Percentiles rank a stretch among this genome's conserved stretches.
Conservation (phyloP, 73 alveolate species). For the Paramecium caudatum region DNA sequence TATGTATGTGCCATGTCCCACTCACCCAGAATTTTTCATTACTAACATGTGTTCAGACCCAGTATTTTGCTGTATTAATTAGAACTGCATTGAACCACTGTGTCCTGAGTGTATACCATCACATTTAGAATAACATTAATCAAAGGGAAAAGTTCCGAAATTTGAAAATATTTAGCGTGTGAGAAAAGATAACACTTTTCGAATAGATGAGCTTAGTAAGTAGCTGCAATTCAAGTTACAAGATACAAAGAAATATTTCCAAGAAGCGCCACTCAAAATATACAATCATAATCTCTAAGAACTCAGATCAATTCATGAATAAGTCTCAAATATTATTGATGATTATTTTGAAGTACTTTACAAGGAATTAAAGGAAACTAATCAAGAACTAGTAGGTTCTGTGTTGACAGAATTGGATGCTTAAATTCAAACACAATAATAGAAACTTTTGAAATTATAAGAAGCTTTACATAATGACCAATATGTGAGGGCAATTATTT, state of each 20-base stretch:
- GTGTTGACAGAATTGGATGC: no score
- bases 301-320: slow-evolving; percentile 8
- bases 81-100: slow-evolving; percentile 55
- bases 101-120: slow-evolving; percentile 65
- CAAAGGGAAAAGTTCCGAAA: slow-evolving; percentile 18
- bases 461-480: slow-evolving; percentile 60
- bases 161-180: slow-evolving; percentile 52
- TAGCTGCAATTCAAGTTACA: background rate
- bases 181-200: slow-evolving; percentile 15
- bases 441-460: slow-evolving; percentile 1
- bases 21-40: slow-evolving; percentile 46
- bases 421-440: no score
- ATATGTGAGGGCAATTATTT: slow-evolving; percentile 13
- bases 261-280: background rate
- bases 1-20: slow-evolving; percentile 63
- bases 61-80: background rate
- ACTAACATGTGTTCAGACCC: slow-evolving; percentile 35
- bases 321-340: background rate
- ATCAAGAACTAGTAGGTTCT: no score
- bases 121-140: slow-evolving; percentile 22
- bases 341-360: slow-evolving; percentile 25
- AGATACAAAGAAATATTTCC: background rate
- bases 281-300: background rate
- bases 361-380: slow-evolving; percentile 12
- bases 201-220: slow-evolving; percentile 3